These are phyloP conservation scores for Xylaria sp. DNA, from an alignment of 495 filamentous ascomycete genomes.

Conservation along the genomic window DNA sequence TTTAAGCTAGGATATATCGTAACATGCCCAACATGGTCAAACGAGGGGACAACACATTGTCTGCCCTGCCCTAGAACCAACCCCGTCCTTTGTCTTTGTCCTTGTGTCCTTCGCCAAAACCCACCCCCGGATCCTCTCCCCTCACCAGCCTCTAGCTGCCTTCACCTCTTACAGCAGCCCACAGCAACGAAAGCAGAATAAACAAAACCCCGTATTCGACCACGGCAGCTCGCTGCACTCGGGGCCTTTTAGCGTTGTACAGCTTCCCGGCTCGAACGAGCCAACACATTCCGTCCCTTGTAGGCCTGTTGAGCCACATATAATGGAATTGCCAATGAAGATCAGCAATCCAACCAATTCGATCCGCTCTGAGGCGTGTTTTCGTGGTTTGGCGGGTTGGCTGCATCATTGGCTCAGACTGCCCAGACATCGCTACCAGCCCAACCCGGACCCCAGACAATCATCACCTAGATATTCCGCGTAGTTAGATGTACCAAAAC, in stretches of 20 bases:
- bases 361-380: slow-evolving; percentile 1
- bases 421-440: slow-evolving; percentile 19
- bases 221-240: background rate
- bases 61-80: slow-evolving; percentile 7
- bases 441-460: background rate
- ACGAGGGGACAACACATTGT: slow-evolving; percentile 11
- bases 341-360: slow-evolving; percentile 10
- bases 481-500: slow-evolving; percentile 9
- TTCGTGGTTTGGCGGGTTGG: slow-evolving; percentile 2
- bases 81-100: background rate
- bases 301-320: slow-evolving; percentile 6
- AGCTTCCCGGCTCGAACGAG: background rate
- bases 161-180: background rate
- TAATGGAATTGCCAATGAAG: slow-evolving; percentile 9
- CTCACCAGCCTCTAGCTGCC: background rate
- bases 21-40: slow-evolving; percentile 24
- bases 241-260: slow-evolving; percentile 17
- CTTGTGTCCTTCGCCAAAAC: background rate
- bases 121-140: background rate
- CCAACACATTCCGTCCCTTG: slow-evolving; percentile 10
- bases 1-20: slow-evolving; percentile 34
- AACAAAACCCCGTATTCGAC: background rate
- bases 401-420: slow-evolving; percentile 9
- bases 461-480: background rate
- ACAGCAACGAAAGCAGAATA: background rate